These are phyloP conservation scores for Zymoseptoria crescenta DNA, from an alignment of 2,329 filamentous ascomycete genomes.

Conservation along the genomic window DNA sequence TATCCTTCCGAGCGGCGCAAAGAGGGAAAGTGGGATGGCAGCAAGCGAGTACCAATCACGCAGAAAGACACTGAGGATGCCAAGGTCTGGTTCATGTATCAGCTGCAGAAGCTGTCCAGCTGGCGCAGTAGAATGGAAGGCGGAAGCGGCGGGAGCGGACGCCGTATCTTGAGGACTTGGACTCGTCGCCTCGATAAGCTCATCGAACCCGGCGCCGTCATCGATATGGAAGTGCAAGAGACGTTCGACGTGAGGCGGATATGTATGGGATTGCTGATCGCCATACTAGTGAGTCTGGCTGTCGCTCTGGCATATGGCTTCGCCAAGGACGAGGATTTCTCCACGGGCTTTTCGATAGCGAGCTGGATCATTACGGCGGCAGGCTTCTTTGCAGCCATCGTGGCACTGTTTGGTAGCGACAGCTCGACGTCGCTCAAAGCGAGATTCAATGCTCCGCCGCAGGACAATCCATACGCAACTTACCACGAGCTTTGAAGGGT, in stretches of 20 bases:
- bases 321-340: constrained; percentile 12
- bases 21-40: constrained; percentile 5
- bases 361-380: constrained; percentile 15
- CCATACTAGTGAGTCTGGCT: constrained; percentile 9
- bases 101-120: constrained; percentile 5
- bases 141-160: background rate
- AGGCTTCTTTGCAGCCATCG: constrained; percentile 15
- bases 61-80: constrained; percentile 6
- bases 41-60: constrained; percentile 6
- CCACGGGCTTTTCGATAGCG: constrained; percentile 15
- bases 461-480: background rate
- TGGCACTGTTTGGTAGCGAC: constrained; percentile 1
- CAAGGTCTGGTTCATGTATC: constrained; percentile 11
- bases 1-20: background rate
- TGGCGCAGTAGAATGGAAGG: background rate
- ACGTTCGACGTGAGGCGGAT: constrained; percentile 14
- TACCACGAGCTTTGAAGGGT: too few species aligned
- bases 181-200: constrained; percentile 7
- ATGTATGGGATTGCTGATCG: constrained; percentile 12
- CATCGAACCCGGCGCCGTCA: constrained; percentile 11
- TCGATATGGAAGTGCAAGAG: constrained; percentile 15
- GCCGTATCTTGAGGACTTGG: constrained; percentile 2
- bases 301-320: constrained; percentile 13
- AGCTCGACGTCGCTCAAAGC: background rate
- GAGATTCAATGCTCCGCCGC: background rate